These are phyloP conservation scores for Aspergillus aculeatinus DNA, from an alignment of 2,329 filamentous ascomycete genomes.

Conservation along the genomic window DNA sequence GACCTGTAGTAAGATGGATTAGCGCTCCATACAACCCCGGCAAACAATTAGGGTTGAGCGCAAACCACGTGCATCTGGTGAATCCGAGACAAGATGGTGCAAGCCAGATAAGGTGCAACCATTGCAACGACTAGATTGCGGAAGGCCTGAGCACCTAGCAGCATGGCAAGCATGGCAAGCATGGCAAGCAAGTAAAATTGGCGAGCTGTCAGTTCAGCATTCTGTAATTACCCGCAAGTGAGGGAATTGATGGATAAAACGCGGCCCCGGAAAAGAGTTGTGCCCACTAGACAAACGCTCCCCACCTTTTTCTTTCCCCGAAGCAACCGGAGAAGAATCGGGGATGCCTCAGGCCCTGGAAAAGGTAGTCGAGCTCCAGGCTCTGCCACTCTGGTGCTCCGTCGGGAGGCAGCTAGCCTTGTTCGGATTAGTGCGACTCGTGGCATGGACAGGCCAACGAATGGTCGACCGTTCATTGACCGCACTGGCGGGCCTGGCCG, in stretches of 20 bases:
- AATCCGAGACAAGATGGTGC: too few species aligned
- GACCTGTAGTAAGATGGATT: too few species aligned
- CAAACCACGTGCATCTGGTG: too few species aligned
- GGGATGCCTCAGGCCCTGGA: not conserved
- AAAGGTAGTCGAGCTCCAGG: not conserved
- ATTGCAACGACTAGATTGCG: too few species aligned
- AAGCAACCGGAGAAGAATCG: not conserved
- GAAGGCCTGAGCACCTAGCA: not conserved
- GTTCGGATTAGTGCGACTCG: not conserved
- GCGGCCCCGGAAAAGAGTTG: slow-evolving; percentile 8
- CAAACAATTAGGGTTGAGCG: too few species aligned
- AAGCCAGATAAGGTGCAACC: too few species aligned
- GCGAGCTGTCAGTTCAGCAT: not conserved
- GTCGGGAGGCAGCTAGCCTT: not conserved
- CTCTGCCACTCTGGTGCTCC: too few species aligned
- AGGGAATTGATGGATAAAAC: not conserved
- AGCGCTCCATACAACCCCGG: too few species aligned
- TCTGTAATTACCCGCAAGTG: not conserved
- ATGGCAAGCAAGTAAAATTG: not conserved
- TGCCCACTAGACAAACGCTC: not conserved
- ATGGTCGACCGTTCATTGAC: not conserved
- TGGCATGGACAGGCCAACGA: not conserved
- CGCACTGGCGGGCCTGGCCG: not conserved
- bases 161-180: not conserved
- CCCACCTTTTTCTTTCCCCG: not conserved